Percentiles rank a stretch among this genome's conserved stretches.
Conservation (phyloP, 2,329 filamentous ascomycete genomes). For the Helminthosporium solani region DNA sequence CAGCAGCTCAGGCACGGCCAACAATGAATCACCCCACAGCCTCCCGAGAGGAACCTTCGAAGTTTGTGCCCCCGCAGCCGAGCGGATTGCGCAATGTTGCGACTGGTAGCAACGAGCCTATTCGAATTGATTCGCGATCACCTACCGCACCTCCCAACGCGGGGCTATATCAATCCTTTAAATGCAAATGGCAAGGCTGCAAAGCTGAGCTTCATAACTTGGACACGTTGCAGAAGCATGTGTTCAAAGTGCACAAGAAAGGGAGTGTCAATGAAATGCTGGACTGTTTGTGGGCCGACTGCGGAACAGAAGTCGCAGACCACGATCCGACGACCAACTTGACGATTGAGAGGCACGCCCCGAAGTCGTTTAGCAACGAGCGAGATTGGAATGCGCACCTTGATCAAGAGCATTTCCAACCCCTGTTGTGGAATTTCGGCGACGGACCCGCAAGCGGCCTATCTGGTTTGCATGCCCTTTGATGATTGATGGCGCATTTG, state of each 20-base stretch:
- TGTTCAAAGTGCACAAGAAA: slow-evolving; percentile 56
- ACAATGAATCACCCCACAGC: slow-evolving; percentile 20
- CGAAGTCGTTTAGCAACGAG: slow-evolving; percentile 40
- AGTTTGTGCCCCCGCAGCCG: slow-evolving; percentile 18
- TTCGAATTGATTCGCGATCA: slow-evolving; percentile 32
- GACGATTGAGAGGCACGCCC: slow-evolving; percentile 20
- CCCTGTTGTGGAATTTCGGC: slow-evolving; percentile 59
- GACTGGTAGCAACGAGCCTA: slow-evolving; percentile 17
- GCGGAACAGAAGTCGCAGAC: slow-evolving; percentile 32
- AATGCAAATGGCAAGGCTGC: slow-evolving; percentile 61
- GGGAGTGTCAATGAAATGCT: slow-evolving; percentile 37
- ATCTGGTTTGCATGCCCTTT: slow-evolving; percentile 54
- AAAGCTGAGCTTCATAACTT: slow-evolving; percentile 62
- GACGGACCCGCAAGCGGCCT: slow-evolving; percentile 58
- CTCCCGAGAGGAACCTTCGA: neutral
- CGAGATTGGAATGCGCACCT: slow-evolving; percentile 54
- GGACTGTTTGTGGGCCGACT: slow-evolving; percentile 51
- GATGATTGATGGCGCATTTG: slow-evolving; percentile 2
- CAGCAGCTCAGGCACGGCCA: slow-evolving; percentile 25
- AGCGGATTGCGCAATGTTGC: slow-evolving; percentile 29
- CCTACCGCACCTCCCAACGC: slow-evolving; percentile 30
- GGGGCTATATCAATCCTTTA: slow-evolving; percentile 50
- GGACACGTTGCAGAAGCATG: slow-evolving; percentile 59
- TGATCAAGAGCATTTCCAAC: slow-evolving; percentile 52
- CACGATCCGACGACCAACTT: slow-evolving; percentile 26